Conservation (phyloP, 441 rosid genomes). For the Brassica hybrid region DNA sequence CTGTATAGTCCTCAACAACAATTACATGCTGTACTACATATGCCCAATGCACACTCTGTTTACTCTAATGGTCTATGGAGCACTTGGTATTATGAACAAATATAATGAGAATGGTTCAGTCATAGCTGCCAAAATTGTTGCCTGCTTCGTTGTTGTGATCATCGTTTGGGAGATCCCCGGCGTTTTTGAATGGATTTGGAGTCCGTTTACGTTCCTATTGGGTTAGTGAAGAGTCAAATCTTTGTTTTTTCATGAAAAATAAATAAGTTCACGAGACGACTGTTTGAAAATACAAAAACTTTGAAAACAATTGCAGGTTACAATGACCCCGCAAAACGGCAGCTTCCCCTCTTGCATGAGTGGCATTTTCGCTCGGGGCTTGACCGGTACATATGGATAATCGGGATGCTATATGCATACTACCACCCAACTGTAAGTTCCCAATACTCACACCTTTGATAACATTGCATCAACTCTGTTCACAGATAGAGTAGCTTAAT, state of each 20-base stretch:
- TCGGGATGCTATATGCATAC: constrained; percentile 84
- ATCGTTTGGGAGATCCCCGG: constrained; percentile 81
- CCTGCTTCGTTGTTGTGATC: constrained; percentile 70
- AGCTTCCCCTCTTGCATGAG: constrained; percentile 66
- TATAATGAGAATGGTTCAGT: constrained; percentile 73
- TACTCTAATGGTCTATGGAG: constrained; percentile 85
- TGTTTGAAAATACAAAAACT: constrained; percentile 15
- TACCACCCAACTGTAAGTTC: constrained; percentile 76
- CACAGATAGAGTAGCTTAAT: constrained; percentile 30
- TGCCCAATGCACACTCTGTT: constrained; percentile 90
- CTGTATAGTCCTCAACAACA: constrained; percentile 75
- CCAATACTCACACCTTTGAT: constrained; percentile 17
- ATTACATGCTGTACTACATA: constrained; percentile 75
- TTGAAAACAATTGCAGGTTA: constrained; percentile 56
- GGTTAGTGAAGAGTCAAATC: constrained; percentile 51
- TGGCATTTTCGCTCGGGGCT: constrained; percentile 92
- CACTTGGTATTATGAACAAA: constrained; percentile 75
- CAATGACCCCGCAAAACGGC: constrained; percentile 71
- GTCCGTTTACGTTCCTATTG: constrained; percentile 67
- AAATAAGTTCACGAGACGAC: constrained; percentile 8
- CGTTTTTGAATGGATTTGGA: constrained; percentile 71
- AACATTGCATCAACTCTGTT: constrained; percentile 24
- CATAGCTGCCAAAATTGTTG: constrained; percentile 56
- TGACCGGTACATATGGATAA: constrained; percentile 85
- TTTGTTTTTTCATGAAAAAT: constrained; percentile 31